Conservation (phyloP, 129 eudicot species). For the Mikania micrantha region DNA sequence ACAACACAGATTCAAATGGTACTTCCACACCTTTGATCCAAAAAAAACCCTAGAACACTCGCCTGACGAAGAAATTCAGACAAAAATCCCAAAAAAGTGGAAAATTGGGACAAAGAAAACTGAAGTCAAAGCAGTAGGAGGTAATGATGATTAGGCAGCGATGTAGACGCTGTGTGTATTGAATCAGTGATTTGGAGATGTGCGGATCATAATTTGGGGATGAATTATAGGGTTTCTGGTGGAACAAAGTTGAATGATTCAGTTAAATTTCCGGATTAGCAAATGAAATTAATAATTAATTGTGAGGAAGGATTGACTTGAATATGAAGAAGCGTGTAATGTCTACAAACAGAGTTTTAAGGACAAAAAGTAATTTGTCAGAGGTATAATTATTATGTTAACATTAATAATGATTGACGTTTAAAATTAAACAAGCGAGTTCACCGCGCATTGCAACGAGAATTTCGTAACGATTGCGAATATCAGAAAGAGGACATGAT, state of each 20-base stretch:
- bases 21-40: not conserved
- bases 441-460: too few species aligned
- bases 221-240: conserved; percentile 21
- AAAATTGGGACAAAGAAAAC: not conserved
- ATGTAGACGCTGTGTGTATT: not conserved
- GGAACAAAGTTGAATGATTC: conserved; percentile 10
- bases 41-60: not conserved
- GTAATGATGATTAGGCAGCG: not conserved
- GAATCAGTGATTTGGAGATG: conserved; percentile 5
- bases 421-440: too few species aligned
- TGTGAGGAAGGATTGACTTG: not conserved
- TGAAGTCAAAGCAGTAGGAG: conserved; percentile 19
- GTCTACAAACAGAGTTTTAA: too few species aligned
- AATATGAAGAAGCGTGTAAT: not conserved
- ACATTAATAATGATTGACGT: too few species aligned
- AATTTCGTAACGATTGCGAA: too few species aligned
- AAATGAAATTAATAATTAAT: not conserved
- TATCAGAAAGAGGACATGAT: too few species aligned
- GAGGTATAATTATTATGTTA: too few species aligned
- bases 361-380: too few species aligned
- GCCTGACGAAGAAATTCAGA: not conserved
- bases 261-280: not conserved
- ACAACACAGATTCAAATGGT: not conserved
- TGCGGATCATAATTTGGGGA: conserved; percentile 11
- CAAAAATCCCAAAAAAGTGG: not conserved